Evolutionary conservation across 2,329 filamentous ascomycete species (phyloP).

Genomic region (Bipolaris bicolor): DNA sequence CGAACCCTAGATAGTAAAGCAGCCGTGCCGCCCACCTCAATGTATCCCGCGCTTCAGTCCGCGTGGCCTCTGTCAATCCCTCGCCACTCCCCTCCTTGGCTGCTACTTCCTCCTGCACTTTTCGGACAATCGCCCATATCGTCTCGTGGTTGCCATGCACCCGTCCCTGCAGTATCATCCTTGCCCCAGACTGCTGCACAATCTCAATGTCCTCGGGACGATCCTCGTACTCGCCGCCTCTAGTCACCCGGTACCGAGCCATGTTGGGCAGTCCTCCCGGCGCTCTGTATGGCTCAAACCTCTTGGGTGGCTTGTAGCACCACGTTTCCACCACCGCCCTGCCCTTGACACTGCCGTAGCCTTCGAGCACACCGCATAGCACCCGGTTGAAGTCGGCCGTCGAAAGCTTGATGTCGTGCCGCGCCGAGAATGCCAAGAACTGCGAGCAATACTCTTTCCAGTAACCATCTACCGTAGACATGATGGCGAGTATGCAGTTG

Average conservation of each 20-base stretch:
- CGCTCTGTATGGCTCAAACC: conserved; percentile 35
- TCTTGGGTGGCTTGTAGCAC: conserved; percentile 38
- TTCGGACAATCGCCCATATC: conserved; percentile 41
- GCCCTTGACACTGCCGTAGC: conserved; percentile 56
- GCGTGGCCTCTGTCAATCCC: conserved; percentile 18
- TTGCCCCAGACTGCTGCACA: conserved; percentile 34
- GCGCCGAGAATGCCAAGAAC: conserved; percentile 37
- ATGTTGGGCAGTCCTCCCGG: conserved; percentile 44
- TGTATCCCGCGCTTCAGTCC: conserved; percentile 33
- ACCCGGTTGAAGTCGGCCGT: conserved; percentile 58
- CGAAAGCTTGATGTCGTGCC: conserved; percentile 35
- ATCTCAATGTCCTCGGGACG: conserved; percentile 41
- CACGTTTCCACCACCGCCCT: conserved; percentile 57
- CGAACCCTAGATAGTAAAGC: conserved; percentile 41
- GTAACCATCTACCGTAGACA: conserved; percentile 35
- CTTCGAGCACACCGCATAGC: conserved; percentile 61
- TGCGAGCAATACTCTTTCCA: conserved; percentile 40
- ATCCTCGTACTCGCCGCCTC: conserved; percentile 30
- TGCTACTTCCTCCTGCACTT: conserved; percentile 42
- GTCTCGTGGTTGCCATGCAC: conserved; percentile 43
- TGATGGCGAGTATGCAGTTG: conserved; percentile 40
- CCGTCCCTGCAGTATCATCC: conserved; percentile 38
- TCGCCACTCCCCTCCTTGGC: conserved; percentile 21
- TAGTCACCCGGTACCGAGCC: conserved; percentile 34
- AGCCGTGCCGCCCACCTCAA: conserved; percentile 40